A percentile compares a stretch with the other conserved stretches of the same genome.
These are phyloP conservation scores for Claviceps cyperi DNA, from an alignment of 2,329 filamentous ascomycete species.

Conservation along the genomic window DNA sequence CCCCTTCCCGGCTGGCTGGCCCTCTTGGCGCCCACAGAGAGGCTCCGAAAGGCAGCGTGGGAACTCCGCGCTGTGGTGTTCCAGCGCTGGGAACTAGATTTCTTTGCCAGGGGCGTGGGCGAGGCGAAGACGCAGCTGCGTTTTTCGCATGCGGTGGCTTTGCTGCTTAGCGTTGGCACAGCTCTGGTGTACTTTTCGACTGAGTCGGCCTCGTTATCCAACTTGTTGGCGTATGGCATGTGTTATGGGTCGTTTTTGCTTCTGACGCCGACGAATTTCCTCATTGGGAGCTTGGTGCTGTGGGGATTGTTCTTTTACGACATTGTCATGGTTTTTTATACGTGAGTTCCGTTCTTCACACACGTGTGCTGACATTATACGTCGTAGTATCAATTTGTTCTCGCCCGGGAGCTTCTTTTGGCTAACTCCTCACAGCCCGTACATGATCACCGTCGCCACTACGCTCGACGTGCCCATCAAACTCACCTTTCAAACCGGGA, in stretches of 20 bases:
- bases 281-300: constrained; percentile 65
- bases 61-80: constrained; percentile 33
- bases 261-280: constrained; percentile 79
- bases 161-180: constrained; percentile 37
- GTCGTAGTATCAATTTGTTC: too few species aligned
- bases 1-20: constrained; percentile 19
- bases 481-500: constrained; percentile 57
- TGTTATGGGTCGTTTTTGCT: constrained; percentile 71
- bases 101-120: constrained; percentile 36
- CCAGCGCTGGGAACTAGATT: constrained; percentile 35
- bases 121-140: constrained; percentile 35
- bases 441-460: constrained; percentile 79
- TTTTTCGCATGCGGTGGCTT: constrained; percentile 41
- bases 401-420: neutral
- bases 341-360: constrained; percentile 31
- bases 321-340: constrained; percentile 83
- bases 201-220: constrained; percentile 48
- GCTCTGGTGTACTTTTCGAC: constrained; percentile 55
- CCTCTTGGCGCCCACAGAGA: constrained; percentile 19
- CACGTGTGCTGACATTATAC: too few species aligned
- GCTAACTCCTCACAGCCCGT: constrained; percentile 34
- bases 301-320: constrained; percentile 83
- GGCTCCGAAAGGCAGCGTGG: constrained; percentile 25
- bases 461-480: constrained; percentile 88
- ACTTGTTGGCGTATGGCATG: constrained; percentile 75